Percentiles rank a stretch among this genome's conserved stretches.
phyloP scores from a whole-genome alignment of 257 asterid species.

The Solanum pennellii region DNA sequence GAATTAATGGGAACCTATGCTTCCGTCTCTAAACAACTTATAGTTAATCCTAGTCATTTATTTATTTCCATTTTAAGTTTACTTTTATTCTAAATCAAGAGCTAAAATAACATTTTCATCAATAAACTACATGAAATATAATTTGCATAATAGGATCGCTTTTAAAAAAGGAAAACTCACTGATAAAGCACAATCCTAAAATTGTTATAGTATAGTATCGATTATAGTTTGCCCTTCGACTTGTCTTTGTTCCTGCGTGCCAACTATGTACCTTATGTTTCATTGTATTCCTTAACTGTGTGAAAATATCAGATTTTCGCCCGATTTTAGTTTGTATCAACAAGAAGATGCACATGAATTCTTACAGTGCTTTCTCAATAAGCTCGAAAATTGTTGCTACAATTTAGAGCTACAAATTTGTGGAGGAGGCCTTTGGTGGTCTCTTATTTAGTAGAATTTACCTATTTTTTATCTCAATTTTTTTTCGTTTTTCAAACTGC shows the following conservation, averaged over 20 bases:
- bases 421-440: not conserved
- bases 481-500: not conserved
- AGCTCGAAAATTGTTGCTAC: not conserved
- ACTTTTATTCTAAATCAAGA: not conserved
- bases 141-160: not conserved
- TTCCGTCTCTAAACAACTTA: not conserved
- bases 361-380: too few relatives aligned
- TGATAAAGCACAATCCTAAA: too few relatives aligned
- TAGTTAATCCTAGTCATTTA: too few relatives aligned
- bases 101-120: not conserved
- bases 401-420: not conserved
- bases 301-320: too few relatives aligned
- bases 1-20: not conserved
- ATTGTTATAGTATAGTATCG: too few relatives aligned
- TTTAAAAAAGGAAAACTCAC: too few relatives aligned
- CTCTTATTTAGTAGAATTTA: not conserved
- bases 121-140: not conserved
- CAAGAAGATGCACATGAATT: too few relatives aligned
- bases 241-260: not conserved
- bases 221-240: too few relatives aligned
- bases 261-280: not conserved
- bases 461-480: not conserved
- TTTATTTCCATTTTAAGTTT: not conserved
- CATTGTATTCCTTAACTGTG: not conserved
- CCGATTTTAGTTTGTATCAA: too few relatives aligned